Evolutionary conservation across 257 asterid genomes (phyloP), one percentile per base, ranked within the genome.

Genomic region (Ilex aquifolium): DNA sequence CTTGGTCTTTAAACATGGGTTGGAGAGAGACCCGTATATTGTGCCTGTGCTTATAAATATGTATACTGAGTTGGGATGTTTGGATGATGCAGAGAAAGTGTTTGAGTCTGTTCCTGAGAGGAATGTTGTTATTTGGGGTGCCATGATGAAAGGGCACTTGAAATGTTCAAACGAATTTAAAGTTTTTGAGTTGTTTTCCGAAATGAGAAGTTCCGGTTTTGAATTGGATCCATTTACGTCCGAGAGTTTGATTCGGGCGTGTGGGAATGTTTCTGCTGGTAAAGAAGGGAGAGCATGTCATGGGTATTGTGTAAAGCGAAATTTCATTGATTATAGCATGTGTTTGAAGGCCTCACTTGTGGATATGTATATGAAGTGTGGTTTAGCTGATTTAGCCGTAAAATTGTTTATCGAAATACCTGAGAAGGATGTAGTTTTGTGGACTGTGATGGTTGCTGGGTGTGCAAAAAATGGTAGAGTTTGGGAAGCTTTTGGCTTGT

Each of bases 361-460:
- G 50, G 74, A 60, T 56, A 61, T 72, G 40, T 89, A 89, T 50
- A 88, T 88, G 51, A 87, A 78, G 65, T 83, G 76, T 59, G 95
- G 97, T 15, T 86, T 87, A 0, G 32, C 84, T 53, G 85, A 70
- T 69, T 32, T 57, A 9, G 86, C 94, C 0, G 74, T 93, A 29
- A 61, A 72, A 53, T 31, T 89, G 86, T 87, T 87, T 62, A 94
- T 87, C 57, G 86, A 79, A 78, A 80, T 84, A 81, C 44, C 67
- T 53, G 89, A 82, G 57, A 89, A 72, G 78, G 82, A 82, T 73
- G 82, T 79, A 62, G 69, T 87, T 64, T 70, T 95, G 14, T 86
- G 97, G 95, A 89, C 86, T 17, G 69, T 85, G 6, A 87, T 87
- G 97, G 80, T 89, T 32, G 79, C 82, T 0, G 95, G 95, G 31